Evolutionary conservation across 768 basidiomycete genomes (phyloP).

Genomic region (Cystobasidium onofrii): DNA sequence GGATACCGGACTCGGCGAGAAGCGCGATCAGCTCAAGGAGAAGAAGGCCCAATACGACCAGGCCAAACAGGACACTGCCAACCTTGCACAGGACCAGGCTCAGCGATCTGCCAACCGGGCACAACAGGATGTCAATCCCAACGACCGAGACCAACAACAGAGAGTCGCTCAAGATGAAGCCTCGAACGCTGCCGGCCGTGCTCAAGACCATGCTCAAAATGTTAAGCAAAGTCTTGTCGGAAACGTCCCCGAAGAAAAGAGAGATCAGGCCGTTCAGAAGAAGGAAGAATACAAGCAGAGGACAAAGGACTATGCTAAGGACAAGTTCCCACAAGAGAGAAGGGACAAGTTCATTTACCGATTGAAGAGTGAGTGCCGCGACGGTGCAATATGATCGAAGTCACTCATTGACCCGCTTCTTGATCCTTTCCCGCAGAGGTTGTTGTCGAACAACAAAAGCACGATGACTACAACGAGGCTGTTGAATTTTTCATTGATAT

Average conservation of each 20-base stretch:
- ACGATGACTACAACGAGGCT: constrained; percentile 74
- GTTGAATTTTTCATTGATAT: constrained; percentile 50
- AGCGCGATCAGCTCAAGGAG: constrained; percentile 49
- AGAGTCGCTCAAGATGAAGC: constrained; percentile 43
- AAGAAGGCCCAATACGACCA: constrained; percentile 36
- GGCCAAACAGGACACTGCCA: constrained; percentile 34
- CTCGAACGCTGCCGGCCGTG: constrained; percentile 35
- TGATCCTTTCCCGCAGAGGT: constrained; percentile 47
- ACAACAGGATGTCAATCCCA: constrained; percentile 42
- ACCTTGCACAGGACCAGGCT: constrained; percentile 42
- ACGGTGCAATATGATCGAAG: too few relatives aligned
- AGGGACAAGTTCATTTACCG: constrained; percentile 89
- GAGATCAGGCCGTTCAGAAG: constrained; percentile 49
- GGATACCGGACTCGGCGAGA: constrained; percentile 48
- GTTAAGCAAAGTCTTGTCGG: constrained; percentile 49
- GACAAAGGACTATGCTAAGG: constrained; percentile 60
- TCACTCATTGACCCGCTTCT: neutral
- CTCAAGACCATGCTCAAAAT: constrained; percentile 39
- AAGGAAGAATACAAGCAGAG: constrained; percentile 50
- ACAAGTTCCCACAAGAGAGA: constrained; percentile 83
- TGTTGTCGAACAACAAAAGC: constrained; percentile 83
- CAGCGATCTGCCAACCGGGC: constrained; percentile 38
- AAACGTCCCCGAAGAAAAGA: constrained; percentile 62
- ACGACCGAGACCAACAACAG: constrained; percentile 43
- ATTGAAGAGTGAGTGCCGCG: constrained; percentile 72